These are phyloP conservation scores for Ajuga chamaepitys DNA, from an alignment of 257 asterid species.

Conservation along the genomic window DNA sequence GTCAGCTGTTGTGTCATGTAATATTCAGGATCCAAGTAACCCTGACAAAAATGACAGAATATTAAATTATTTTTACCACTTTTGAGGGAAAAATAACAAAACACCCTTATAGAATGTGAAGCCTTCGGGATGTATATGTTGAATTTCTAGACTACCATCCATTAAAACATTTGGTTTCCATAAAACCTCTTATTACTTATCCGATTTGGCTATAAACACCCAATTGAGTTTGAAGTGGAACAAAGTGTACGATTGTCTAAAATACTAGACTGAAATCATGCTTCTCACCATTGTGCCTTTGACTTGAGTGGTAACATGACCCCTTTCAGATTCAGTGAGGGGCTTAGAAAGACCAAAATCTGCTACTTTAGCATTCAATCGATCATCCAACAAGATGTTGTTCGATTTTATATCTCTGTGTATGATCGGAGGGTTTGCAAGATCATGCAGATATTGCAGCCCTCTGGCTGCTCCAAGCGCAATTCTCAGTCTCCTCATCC, in stretches of 20 bases:
- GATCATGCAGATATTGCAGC: conserved; percentile 79
- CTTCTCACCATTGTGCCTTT: conserved; percentile 95
- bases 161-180: no score
- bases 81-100: no score
- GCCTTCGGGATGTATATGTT: no score
- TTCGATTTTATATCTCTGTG: conserved; percentile 79
- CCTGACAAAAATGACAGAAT: no score
- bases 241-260: not conserved
- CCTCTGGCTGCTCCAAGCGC: conserved; percentile 85
- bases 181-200: no score
- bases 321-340: conserved; percentile 43
- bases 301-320: conserved; percentile 86
- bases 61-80: no score
- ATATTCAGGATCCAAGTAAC: conserved; percentile 90
- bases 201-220: not conserved
- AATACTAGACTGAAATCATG: not conserved
- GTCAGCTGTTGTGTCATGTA: conserved; percentile 82
- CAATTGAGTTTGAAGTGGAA: not conserved
- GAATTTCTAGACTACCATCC: no score
- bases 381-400: conserved; percentile 65
- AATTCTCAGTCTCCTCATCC: conserved; percentile 76
- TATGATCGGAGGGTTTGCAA: conserved; percentile 84
- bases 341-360: conserved; percentile 88
- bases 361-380: conserved; percentile 77
- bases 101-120: no score